Conservation (phyloP, 805 yeast genomes). For the Kodamaea restingae region DNA sequence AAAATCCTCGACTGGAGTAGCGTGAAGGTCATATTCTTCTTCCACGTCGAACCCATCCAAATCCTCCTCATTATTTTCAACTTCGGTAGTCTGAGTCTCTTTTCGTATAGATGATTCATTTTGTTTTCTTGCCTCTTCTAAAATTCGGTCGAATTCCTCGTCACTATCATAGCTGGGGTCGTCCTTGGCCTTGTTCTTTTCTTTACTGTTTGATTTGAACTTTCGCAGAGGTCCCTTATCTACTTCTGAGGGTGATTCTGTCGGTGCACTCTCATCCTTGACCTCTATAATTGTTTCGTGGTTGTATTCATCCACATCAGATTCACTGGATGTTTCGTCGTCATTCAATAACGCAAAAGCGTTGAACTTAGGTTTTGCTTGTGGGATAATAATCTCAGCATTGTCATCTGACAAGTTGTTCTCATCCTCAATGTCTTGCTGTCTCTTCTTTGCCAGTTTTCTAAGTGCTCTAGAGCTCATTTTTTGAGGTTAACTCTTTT, state of each 20-base stretch:
- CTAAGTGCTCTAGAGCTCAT: constrained; percentile 28
- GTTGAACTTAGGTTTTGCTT: constrained; percentile 24
- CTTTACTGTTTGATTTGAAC: constrained; percentile 18
- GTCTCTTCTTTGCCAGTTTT: constrained; percentile 21
- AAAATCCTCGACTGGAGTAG: constrained; percentile 30
- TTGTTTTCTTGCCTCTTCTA: constrained; percentile 38
- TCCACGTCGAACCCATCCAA: constrained; percentile 17
- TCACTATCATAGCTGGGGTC: constrained; percentile 33
- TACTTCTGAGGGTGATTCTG: neutral
- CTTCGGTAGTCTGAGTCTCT: constrained; percentile 1
- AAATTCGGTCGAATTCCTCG: constrained; percentile 54
- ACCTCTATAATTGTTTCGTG: constrained; percentile 17
- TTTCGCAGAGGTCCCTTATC: neutral
- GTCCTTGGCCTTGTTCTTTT: constrained; percentile 18
- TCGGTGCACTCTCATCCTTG: constrained; percentile 11
- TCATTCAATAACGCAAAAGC: constrained; percentile 44
- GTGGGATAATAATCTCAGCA: constrained; percentile 15
- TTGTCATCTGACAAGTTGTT: constrained; percentile 6
- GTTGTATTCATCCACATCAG: constrained; percentile 7
- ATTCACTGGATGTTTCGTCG: constrained; percentile 18
- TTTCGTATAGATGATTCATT: constrained; percentile 19
- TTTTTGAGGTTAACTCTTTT: neutral
- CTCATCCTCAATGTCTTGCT: constrained; percentile 13
- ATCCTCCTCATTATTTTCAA: constrained; percentile 5
- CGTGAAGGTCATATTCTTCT: constrained; percentile 22